Evolutionary conservation across 176 grass and related monocot genomes (phyloP), one percentile per base, ranked within the genome.

Genomic region (Aegilops umbellulata): DNA sequence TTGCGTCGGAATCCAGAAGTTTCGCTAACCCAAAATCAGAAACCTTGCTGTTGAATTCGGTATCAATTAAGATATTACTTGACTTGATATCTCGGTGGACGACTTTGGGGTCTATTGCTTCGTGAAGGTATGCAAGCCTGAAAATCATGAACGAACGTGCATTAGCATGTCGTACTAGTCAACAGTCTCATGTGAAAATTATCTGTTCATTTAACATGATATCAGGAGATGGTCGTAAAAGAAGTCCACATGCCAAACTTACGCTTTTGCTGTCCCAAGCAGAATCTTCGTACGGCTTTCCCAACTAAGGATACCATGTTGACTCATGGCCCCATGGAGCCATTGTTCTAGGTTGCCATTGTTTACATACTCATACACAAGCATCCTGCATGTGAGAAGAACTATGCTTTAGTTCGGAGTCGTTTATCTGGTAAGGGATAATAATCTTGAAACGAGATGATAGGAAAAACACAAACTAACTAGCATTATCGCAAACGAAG

Each of bases 21-120:
- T 99, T 99, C n/a, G 97, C 97, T 47, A 99, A 87, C 25, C 97
- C 97, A 83, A 99, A 99, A 90, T 99, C 97, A 78, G 97, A 99
- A 67, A 99, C 83, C 81, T 97, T 99, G 77, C 91, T 90, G 19
- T 94, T 99, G 46, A 89, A 99, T 79, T 99, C 91, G 23, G 92
- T 85, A 10, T 99, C 94, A 2, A 99, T 91, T 90, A 99, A 86
- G 66, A 99, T 99, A 76, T 99, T 99, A 42, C 97, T 97, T 73
- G 97, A 99, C 89, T 99, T 99, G 32, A 99, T 94, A 84, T 99
- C 97, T 65, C 97, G 90, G 82, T 99, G 97, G 30, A 99, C 92
- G 3, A 99, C 94, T 94, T 97, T 99, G 42, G 97, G 97, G 60
- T 97, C 92, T 57, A 99, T 93, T 20, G 91, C 97, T 89, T 99